Base-by-base conservation (phyloP, 257 asterid genomes). In the Anisodus tanguticus region DNA sequence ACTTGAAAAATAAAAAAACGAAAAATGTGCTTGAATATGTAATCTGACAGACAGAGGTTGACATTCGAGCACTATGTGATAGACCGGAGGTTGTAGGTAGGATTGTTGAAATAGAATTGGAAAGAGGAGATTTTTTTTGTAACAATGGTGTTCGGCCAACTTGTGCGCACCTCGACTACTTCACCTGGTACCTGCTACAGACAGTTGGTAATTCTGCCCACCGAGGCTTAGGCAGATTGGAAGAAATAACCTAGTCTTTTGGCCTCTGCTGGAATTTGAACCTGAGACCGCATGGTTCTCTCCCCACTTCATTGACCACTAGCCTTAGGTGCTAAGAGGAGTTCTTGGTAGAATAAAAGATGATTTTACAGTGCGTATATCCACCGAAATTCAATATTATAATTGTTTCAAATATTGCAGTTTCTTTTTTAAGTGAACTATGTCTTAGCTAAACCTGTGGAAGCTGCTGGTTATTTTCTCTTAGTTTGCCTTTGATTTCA, bases 151-250 rank as follows among this genome's bases (percentile, higher is more conserved):
- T 68, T 9, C 0, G 12, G 17, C 39, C 37, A 67, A 12, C 26
- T 66, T 12, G 72, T 4, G 72, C 9, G 43, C 31, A 31, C 72
- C 72, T 68, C 22, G 26, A 68, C 51, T 68, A 37, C 13, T 68
- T 68, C 51, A 68, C 12, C 1, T 22, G 31, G 6, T 39, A 41
- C 77, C 53, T 69, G 45, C 54, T 69, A 15, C 77, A 69, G 26
- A 45, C 51, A 68, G 31, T 0, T 0, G 54, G 53, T 69, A 69
- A 13, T 53, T 69, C 15, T 41, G 77, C 26, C 22, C 53, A 69
- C 77, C 53, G 15, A 39, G 31, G 77, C 31, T 39, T 69, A 15
- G 77, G 77, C 31, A 39, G 53, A 68, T 68, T 68, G 77, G 77
- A 15, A 68, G 53, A 68, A 37, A 8, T 11, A 26, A 39, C 53